Conservation (phyloP, 805 yeast genomes). For the Candida cerambycidarum region DNA sequence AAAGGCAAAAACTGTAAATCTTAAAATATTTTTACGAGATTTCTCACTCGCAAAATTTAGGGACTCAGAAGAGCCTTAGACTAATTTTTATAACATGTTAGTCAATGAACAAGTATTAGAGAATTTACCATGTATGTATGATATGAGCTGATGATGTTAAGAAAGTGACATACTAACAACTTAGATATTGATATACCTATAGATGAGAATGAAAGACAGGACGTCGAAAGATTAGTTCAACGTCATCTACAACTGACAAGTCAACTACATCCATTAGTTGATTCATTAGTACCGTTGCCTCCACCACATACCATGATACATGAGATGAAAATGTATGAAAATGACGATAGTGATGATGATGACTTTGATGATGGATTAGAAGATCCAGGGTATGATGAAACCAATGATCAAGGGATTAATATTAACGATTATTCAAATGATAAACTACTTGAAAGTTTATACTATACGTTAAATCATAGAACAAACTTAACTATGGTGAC, state of each 20-base stretch:
- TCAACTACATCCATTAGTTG: constrained; percentile 23
- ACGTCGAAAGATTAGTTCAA: constrained; percentile 34
- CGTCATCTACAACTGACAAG: constrained; percentile 5
- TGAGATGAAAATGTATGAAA: constrained; percentile 28
- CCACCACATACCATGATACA: constrained; percentile 7
- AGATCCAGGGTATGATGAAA: neutral
- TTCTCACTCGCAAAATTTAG: neutral
- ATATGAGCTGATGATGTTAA: too few relatives aligned
- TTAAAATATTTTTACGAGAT: constrained; percentile 1
- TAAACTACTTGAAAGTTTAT: constrained; percentile 36
- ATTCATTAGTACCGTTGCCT: constrained; percentile 20
- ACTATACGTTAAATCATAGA: constrained; percentile 40
- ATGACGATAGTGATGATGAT: constrained; percentile 23
- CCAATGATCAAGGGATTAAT: constrained; percentile 31
- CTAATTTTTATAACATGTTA: constrained; percentile 18
- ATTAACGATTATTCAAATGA: constrained; percentile 25
- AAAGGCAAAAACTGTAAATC: constrained; percentile 1
- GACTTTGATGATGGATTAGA: constrained; percentile 21
- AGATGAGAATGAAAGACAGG: constrained; percentile 33
- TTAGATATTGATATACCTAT: constrained; percentile 32
- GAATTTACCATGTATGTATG: constrained; percentile 38
- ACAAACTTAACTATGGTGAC: constrained; percentile 37
- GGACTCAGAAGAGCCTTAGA: neutral
- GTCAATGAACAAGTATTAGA: constrained; percentile 37
- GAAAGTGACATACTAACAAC: constrained; percentile 4